phyloP scores from a whole-genome alignment of 495 filamentous ascomycete species.

The Neurospora cerealis region DNA sequence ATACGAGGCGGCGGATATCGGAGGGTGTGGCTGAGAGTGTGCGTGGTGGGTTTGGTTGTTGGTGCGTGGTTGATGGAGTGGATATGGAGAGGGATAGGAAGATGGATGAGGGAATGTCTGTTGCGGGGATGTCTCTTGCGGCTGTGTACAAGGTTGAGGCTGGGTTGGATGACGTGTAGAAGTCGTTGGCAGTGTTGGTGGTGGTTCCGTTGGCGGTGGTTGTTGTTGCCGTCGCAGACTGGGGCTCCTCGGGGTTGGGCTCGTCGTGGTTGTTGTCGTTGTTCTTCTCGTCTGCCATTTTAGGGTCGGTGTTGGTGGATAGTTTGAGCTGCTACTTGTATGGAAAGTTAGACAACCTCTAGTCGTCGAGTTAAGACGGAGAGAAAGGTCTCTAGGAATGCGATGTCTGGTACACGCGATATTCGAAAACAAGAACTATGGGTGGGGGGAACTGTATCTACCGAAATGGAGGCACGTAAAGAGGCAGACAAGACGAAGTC shows the following conservation, averaged over 20 bases:
- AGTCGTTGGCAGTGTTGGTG: neutral
- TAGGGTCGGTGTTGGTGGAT: neutral
- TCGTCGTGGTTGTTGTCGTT: neutral
- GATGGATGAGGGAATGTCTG: no score
- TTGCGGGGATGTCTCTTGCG: neutral
- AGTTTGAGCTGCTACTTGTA: neutral
- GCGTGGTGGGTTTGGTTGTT: neutral
- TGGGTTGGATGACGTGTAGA: neutral
- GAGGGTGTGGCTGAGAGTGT: neutral
- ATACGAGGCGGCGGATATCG: neutral
- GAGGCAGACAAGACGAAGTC: neutral
- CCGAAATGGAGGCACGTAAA: neutral
- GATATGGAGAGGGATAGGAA: no score
- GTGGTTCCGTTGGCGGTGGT: neutral
- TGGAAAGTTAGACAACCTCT: neutral
- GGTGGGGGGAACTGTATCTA: neutral
- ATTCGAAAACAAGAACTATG: neutral
- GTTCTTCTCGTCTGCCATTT: neutral
- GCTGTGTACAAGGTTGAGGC: neutral
- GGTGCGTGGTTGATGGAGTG: neutral
- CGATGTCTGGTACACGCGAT: neutral
- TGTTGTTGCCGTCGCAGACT: neutral
- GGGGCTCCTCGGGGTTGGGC: neutral
- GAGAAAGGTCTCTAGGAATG: neutral
- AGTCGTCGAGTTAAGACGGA: neutral